These are phyloP conservation scores for Solanum pinnatisectum DNA, from an alignment of 257 asterid genomes.

Conservation along the genomic window DNA sequence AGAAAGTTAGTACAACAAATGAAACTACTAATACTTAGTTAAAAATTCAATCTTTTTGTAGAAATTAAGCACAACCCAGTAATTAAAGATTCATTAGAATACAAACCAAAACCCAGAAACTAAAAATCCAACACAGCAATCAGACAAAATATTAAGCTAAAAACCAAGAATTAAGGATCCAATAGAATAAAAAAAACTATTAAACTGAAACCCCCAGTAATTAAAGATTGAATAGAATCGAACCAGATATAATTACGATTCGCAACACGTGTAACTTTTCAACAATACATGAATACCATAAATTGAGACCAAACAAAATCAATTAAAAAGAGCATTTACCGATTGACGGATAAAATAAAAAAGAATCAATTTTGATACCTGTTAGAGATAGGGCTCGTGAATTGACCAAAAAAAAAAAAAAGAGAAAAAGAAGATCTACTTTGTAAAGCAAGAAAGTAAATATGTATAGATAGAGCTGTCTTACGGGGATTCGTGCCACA, in stretches of 20 bases:
- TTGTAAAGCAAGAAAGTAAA: neutral
- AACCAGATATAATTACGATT: neutral
- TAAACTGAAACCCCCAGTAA: neutral
- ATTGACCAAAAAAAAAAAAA: neutral
- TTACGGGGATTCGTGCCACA: constrained; percentile 38
- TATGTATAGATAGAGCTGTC: too few relatives aligned
- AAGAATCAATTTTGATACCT: neutral
- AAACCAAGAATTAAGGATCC: neutral
- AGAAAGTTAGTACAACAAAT: neutral
- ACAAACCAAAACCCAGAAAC: neutral
- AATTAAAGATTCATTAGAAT: neutral
- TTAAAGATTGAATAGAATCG: neutral
- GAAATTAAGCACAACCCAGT: neutral
- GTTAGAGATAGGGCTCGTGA: neutral
- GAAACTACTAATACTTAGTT: neutral
- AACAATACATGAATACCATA: neutral
- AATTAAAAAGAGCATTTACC: neutral
- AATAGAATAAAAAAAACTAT: neutral
- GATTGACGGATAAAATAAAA: neutral
- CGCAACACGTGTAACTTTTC: neutral
- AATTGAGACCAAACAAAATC: neutral
- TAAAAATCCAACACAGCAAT: neutral
- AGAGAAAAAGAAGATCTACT: neutral
- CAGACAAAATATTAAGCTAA: neutral
- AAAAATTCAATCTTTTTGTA: neutral